Evolutionary conservation across 164 flowering plant species (phyloP).

Genomic region (Dillenia suffruticosa): DNA sequence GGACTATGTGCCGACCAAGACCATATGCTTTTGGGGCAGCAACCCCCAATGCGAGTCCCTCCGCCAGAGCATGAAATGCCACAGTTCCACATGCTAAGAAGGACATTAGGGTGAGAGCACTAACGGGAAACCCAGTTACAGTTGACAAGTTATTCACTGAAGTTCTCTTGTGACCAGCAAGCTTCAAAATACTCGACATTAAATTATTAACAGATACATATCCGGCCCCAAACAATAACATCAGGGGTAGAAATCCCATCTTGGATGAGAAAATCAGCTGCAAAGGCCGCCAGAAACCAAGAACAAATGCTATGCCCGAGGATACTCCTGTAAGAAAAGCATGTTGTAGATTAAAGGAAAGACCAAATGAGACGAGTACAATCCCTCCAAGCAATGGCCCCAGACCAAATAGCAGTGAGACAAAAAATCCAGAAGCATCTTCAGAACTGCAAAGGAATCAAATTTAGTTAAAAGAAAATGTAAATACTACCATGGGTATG

Average conservation of each 20-base stretch:
- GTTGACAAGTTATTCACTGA: constrained; percentile 43
- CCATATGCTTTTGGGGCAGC: constrained; percentile 98
- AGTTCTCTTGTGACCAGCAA: constrained; percentile 41
- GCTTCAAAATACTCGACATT: constrained; percentile 41
- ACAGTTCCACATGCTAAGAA: constrained; percentile 73
- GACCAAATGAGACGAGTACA: constrained; percentile 64
- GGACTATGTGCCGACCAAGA: constrained; percentile 86
- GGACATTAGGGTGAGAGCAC: constrained; percentile 71
- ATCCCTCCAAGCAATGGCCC: constrained; percentile 90
- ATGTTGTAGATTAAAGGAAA: constrained; percentile 71
- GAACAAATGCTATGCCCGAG: constrained; percentile 89
- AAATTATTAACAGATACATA: constrained; percentile 39
- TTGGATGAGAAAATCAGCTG: constrained; percentile 69
- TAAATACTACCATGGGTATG: no score
- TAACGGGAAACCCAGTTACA: constrained; percentile 42
- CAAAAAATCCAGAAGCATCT: constrained; percentile 81
- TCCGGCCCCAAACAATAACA: constrained; percentile 49
- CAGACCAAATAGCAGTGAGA: constrained; percentile 86
- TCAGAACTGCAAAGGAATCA: constrained; percentile 50
- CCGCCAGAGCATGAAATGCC: constrained; percentile 80
- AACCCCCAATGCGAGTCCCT: constrained; percentile 91
- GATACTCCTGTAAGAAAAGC: constrained; percentile 80
- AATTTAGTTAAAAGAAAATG: background rate
- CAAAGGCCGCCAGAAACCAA: constrained; percentile 83
- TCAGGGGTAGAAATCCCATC: constrained; percentile 51